A percentile compares a stretch with the other conserved stretches of the same genome.
Evolutionary conservation across 1,139 yeast species (phyloP).

Genomic region (Nakaseomyces kungkrabaensis): DNA sequence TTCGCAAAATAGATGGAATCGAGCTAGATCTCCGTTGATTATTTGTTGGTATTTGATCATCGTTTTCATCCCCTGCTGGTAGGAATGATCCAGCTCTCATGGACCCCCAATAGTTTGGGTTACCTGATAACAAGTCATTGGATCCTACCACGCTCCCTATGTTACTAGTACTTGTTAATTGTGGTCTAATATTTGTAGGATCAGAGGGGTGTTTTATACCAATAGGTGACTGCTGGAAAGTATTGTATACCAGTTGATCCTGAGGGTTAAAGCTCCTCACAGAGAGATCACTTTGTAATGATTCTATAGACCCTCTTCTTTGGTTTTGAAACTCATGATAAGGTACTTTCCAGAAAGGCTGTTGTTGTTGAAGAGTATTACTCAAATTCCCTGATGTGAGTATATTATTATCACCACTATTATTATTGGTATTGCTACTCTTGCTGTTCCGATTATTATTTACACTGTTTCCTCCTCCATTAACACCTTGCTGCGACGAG

Average conservation of each 20-base stretch:
- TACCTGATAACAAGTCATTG: constrained; percentile 1
- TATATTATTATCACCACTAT: not conserved
- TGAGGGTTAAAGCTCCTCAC: constrained; percentile 14
- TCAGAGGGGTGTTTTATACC: constrained; percentile 5
- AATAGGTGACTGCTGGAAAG: constrained; percentile 12
- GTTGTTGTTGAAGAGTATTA: constrained; percentile 10
- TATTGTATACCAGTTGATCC: constrained; percentile 13
- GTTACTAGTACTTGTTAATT: constrained; percentile 12
- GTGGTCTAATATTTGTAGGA: constrained; percentile 5
- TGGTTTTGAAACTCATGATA: constrained; percentile 27
- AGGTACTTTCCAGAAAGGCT: constrained; percentile 30
- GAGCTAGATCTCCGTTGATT: constrained; percentile 15
- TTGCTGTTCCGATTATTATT: not conserved
- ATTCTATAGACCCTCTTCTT: constrained; percentile 25
- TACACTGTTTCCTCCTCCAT: not conserved
- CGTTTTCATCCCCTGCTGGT: constrained; percentile 13
- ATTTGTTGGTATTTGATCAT: constrained; percentile 9
- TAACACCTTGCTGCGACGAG: constrained; percentile 12
- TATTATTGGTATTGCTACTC: not conserved
- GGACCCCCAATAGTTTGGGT: constrained; percentile 2
- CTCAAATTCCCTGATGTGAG: constrained; percentile 3
- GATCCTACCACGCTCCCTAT: constrained; percentile 7
- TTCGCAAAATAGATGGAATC: constrained; percentile 18
- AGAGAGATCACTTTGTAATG: constrained; percentile 24
- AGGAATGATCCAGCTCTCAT: constrained; percentile 3